These are phyloP conservation scores for Boletellus ananas DNA, from an alignment of 768 basidiomycete species.

Conservation along the genomic window DNA sequence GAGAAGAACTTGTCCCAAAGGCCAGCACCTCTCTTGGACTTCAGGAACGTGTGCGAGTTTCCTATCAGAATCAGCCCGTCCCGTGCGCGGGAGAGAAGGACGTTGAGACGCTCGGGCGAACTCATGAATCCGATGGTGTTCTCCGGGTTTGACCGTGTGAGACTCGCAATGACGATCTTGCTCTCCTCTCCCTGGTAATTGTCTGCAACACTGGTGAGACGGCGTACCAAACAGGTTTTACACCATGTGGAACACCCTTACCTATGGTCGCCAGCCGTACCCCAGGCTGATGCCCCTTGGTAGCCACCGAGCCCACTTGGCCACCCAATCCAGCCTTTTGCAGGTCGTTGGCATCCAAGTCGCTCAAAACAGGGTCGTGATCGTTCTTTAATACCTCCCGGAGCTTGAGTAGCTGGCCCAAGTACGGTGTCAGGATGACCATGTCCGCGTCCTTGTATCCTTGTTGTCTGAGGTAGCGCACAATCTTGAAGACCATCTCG, in stretches of 20 bases:
- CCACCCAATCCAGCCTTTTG: slow-evolving; percentile 53
- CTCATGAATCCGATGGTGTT: slow-evolving; percentile 69
- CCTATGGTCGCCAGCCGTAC: slow-evolving; percentile 68
- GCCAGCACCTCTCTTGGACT: slow-evolving; percentile 48
- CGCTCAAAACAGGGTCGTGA: slow-evolving; percentile 41
- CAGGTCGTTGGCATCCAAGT: slow-evolving; percentile 39
- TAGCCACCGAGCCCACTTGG: slow-evolving; percentile 31
- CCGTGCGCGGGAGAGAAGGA: slow-evolving; percentile 68
- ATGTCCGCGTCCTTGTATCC: slow-evolving; percentile 60
- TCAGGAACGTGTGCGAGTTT: slow-evolving; percentile 57
- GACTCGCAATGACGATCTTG: slow-evolving; percentile 58
- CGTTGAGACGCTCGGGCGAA: slow-evolving; percentile 66
- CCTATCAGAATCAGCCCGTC: slow-evolving; percentile 66
- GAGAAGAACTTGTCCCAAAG: slow-evolving; percentile 52
- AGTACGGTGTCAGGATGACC: slow-evolving; percentile 66
- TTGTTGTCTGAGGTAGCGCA: slow-evolving; percentile 64
- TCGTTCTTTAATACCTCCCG: slow-evolving; percentile 40
- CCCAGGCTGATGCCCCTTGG: slow-evolving; percentile 35
- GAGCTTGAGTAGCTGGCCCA: slow-evolving; percentile 58
- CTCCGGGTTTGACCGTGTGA: slow-evolving; percentile 57
- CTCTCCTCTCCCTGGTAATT: slow-evolving; percentile 79
- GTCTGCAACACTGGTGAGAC: slow-evolving; percentile 36
- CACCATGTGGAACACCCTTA: slow-evolving; percentile 22
- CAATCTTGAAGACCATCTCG: slow-evolving; percentile 61
- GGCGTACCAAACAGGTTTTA: neutral